Evolutionary conservation across 371 early-diverging fungal genomes (phyloP), one percentile per base, ranked within the genome.

Genomic region (Capillidium heterosporum): DNA sequence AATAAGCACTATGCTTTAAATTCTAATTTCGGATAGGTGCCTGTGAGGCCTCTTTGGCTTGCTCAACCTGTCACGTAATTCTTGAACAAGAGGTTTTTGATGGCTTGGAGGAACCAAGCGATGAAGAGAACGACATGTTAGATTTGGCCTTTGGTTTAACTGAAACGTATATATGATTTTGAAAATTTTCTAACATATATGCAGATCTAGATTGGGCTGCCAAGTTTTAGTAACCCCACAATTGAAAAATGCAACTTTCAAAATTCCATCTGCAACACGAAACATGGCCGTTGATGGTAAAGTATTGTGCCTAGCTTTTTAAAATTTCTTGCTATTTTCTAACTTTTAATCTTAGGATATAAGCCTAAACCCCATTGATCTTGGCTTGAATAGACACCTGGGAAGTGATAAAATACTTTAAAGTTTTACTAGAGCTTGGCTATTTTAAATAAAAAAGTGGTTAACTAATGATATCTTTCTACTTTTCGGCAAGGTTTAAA

Each of bases 51-150:
- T 95, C 91, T 1, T 68, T 91, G 60, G 96, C 94, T 1, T 93
- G 94, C 62, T 91, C 93, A 10, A 93, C 94, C 1, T 95, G 99
- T 70, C 99, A 99, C 67, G 89, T 99, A 50, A 85, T 98, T 53
- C 69, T 91, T 56, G 92, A 91, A 2, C 84, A 79, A 19, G 72
- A 82, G 32, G 75, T 85, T 59, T 99, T 82, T 69, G 80, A 91
- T 48, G 81, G 77, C 61, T 72, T 97, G 58, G 84, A 82, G 52
- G 94, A 93, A 61, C 95, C 98, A 4, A 77, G 87, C 1, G 99
- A 99, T 62, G 96, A 97, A 68, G 99, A 99, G 62, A 93, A 96
- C 64, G 99, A 99, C 71, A 92, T 99, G 89, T 70, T 99, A 52
- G 99, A 99, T 71, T 68, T 95, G 64, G 98, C 99, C 7, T 99